Base-by-base conservation (phyloP, 2,329 filamentous ascomycete genomes). In the Harringtonia aguacate region DNA sequence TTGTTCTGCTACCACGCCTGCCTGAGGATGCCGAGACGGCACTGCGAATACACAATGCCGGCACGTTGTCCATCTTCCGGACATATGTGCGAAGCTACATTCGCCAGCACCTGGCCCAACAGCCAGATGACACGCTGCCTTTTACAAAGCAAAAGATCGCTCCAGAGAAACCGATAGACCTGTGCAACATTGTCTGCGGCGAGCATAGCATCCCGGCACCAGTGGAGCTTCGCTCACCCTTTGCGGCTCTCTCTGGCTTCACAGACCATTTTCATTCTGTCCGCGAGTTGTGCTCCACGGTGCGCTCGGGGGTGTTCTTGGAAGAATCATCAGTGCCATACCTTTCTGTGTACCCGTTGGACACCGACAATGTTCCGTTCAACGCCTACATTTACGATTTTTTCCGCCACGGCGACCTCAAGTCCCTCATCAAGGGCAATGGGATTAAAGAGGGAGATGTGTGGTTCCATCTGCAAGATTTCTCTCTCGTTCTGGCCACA, bases 331-430 rank as follows among this genome's bases (percentile, higher is more conserved):
- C 82, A 2, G 76, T 90, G 21, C 85, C 85, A 0, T 75, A 83
- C 55, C 68, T 88, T 5, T 69, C 70, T 6, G 61, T 86, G 12
- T 73, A 73, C 51, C 74, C 76, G 0, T 64, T 77, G 22, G 74
- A 81, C 43, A 66, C 69, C 3, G 41, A 45, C 49, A 60, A 47
- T 9, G 56, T 60, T 13, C 73, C 72, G 0, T 67, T 79, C 47
- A 86, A 86, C 50, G 77, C 79, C 0, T 84, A 84, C 54, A 62
- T 89, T 1, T 77, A 81, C 47, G 82, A 89, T 58, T 90, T 88
- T 61, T 88, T 77, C 68, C 84, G 78, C 59, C 79, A 89, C 52
- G 84, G 83, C 4, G 75, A 81, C 54, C 58, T 79, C 20, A 56
- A 67, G 2, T 72, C 77, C 0, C 62, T 89, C 3, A 72, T 75